Evolutionary conservation across 2,329 filamentous ascomycete species (phyloP).

Genomic region (Penicillium sclerotigenum): DNA sequence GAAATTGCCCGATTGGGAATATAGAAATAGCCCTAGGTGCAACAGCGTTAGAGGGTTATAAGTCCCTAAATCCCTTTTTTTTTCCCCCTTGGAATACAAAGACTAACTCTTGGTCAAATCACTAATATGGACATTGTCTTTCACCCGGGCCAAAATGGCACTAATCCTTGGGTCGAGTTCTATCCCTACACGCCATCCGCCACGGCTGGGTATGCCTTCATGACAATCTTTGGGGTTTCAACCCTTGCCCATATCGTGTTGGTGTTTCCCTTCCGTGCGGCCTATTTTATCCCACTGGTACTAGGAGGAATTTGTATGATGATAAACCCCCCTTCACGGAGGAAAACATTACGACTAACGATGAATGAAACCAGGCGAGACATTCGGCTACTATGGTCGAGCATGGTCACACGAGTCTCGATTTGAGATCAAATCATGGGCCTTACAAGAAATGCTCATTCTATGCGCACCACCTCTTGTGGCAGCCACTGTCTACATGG

Average conservation of each 20-base stretch:
- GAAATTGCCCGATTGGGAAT: slow-evolving; percentile 24
- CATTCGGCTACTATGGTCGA: slow-evolving; percentile 38
- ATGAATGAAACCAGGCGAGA: slow-evolving; percentile 26
- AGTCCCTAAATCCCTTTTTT: background rate
- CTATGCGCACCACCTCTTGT: slow-evolving; percentile 43
- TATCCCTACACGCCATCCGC: slow-evolving; percentile 38
- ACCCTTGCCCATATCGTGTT: slow-evolving; percentile 31
- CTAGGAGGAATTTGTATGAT: slow-evolving; percentile 38
- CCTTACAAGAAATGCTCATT: slow-evolving; percentile 39
- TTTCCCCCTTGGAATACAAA: background rate
- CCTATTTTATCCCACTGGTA: slow-evolving; percentile 39
- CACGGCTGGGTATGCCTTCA: slow-evolving; percentile 36
- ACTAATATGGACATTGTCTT: slow-evolving; percentile 32
- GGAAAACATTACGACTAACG: background rate
- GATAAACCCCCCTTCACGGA: background rate
- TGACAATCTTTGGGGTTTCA: slow-evolving; percentile 33
- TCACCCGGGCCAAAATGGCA: slow-evolving; percentile 32
- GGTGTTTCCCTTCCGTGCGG: slow-evolving; percentile 32
- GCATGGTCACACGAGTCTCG: slow-evolving; percentile 33
- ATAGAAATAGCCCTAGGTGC: background rate
- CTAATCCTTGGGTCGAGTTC: slow-evolving; percentile 33
- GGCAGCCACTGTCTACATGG: slow-evolving; percentile 39
- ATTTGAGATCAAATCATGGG: slow-evolving; percentile 30
- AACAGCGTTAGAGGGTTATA: background rate
- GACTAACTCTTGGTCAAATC: background rate